These are phyloP conservation scores for Phaffia rhodozyma DNA, from an alignment of 1,284 basidiomycete species.

Conservation along the genomic window DNA sequence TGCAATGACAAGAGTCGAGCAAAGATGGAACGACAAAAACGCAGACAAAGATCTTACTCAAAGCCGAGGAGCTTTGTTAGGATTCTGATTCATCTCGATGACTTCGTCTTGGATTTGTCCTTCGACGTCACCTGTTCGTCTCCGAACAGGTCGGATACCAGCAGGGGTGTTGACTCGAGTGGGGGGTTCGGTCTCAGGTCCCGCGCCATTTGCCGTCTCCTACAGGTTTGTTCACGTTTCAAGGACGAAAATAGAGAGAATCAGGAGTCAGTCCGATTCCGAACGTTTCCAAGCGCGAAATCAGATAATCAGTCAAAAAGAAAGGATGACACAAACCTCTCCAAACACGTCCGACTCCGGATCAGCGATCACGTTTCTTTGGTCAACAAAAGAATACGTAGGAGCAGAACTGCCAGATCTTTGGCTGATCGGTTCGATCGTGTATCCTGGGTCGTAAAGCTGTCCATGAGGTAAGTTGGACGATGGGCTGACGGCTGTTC, in stretches of 20 bases:
- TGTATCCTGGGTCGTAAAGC: no score
- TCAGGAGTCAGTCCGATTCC: not conserved
- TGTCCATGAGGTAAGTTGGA: not conserved
- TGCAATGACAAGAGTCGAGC: not conserved
- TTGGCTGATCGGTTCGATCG: no score
- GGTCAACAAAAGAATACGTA: conserved; percentile 13
- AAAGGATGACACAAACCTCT: not conserved
- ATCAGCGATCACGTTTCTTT: conserved; percentile 8
- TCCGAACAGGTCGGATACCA: not conserved
- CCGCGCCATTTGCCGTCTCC: not conserved
- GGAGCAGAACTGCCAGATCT: not conserved
- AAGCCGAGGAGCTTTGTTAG: not conserved
- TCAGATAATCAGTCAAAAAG: not conserved
- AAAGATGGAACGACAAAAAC: not conserved
- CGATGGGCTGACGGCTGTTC: not conserved
- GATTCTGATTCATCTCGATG: conserved; percentile 17
- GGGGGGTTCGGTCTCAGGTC: not conserved
- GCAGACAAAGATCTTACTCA: not conserved
- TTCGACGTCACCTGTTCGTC: not conserved
- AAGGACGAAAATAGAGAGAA: not conserved
- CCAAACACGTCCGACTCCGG: conserved; percentile 10
- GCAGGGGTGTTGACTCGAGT: conserved; percentile 9
- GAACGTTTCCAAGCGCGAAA: not conserved
- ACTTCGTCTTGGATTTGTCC: conserved; percentile 1
- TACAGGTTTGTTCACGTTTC: not conserved